Percentiles rank a stretch among this genome's conserved stretches.
phyloP scores from a whole-genome alignment of 2,329 filamentous ascomycete genomes.

The Colletotrichum caudatum region DNA sequence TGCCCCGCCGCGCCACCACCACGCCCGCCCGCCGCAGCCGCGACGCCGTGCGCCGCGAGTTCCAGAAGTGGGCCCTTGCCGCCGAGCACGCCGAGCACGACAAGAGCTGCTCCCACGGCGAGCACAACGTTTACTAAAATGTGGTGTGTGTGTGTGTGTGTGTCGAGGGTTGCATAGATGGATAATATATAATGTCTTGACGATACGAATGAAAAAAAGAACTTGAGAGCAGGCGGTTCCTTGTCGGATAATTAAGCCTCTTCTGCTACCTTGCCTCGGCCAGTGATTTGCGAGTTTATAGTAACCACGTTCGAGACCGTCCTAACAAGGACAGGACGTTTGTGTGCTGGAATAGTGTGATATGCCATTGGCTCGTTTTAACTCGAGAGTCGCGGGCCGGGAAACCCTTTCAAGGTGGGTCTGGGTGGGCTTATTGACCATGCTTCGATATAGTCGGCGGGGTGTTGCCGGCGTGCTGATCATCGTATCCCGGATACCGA shows the following conservation, averaged over 20 bases:
- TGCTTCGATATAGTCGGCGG: no score
- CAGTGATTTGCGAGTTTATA: not conserved
- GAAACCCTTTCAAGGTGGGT: no score
- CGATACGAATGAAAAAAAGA: not conserved
- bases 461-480: no score
- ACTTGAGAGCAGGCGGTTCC: not conserved
- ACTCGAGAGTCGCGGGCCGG: no score
- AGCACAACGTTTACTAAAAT: conserved; percentile 23
- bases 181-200: conserved; percentile 11
- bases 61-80: conserved; percentile 42
- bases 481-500: no score
- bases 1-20: conserved; percentile 50
- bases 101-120: conserved; percentile 40
- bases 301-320: no score
- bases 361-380: no score
- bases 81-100: conserved; percentile 40
- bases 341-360: no score
- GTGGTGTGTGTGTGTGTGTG: no score
- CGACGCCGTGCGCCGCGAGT: conserved; percentile 42
- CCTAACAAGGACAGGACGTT: no score
- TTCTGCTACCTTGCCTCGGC: not conserved
- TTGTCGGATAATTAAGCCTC: not conserved
- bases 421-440: no score
- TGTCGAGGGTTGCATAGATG: not conserved
- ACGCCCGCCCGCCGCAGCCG: conserved; percentile 41